Conservation (phyloP, 129 eudicot species). For the sunflower (Helianthus annuus) region DNA sequence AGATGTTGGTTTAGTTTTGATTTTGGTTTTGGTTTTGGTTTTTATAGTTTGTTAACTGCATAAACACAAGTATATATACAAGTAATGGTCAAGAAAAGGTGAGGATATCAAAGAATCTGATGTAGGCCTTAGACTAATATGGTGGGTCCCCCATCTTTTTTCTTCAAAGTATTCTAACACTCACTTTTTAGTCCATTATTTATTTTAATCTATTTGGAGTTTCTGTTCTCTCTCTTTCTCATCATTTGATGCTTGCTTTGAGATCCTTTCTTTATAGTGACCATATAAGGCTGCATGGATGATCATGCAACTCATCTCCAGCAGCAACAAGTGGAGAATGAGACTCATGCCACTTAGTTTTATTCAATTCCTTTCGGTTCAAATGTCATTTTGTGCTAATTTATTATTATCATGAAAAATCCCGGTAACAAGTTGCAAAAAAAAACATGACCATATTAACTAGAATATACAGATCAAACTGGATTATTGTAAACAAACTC, state of each 20-base stretch:
- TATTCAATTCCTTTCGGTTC: constrained; percentile 32
- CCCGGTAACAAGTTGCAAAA: constrained; percentile 41
- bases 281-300: constrained; percentile 47
- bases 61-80: constrained; percentile 38
- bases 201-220: constrained; percentile 44
- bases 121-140: constrained; percentile 51
- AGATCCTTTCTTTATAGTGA: constrained; percentile 33
- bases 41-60: constrained; percentile 41
- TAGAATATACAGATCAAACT: background rate
- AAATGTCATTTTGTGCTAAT: constrained; percentile 31
- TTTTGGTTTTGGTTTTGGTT: constrained; percentile 21
- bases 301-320: constrained; percentile 52
- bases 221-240: constrained; percentile 39
- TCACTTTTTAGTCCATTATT: constrained; percentile 46
- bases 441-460: constrained; percentile 17
- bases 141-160: constrained; percentile 59
- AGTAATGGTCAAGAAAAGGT: constrained; percentile 26
- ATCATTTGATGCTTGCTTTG: constrained; percentile 49
- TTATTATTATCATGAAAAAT: constrained; percentile 27
- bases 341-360: constrained; percentile 48
- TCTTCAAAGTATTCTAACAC: constrained; percentile 42
- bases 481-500: background rate
- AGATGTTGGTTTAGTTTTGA: constrained; percentile 32
- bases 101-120: constrained; percentile 56
- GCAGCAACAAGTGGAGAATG: constrained; percentile 47